Conservation (phyloP, 805 yeast genomes). For the Wickerhamomyces queroliae region DNA sequence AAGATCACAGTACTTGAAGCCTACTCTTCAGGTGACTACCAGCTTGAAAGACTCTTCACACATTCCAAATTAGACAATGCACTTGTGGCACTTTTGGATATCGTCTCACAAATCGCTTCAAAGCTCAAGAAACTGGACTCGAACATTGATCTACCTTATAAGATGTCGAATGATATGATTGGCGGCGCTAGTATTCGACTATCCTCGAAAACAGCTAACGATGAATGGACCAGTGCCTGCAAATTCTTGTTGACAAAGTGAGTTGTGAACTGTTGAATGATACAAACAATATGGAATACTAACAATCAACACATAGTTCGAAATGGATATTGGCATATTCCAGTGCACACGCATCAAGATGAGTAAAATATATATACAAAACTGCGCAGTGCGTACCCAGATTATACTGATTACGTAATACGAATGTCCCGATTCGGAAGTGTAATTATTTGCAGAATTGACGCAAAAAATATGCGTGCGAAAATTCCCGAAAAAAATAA, state of each 20-base stretch:
- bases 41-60: constrained; percentile 63
- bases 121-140: constrained; percentile 39
- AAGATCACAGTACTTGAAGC: constrained; percentile 31
- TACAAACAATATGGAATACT: neutral
- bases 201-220: constrained; percentile 54
- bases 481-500: neutral
- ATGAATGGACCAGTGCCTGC: constrained; percentile 89
- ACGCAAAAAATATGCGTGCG: too few relatives aligned
- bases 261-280: neutral
- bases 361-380: constrained; percentile 17
- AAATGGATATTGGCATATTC: constrained; percentile 84
- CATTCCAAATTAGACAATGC: constrained; percentile 77
- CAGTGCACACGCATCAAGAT: constrained; percentile 28
- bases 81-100: constrained; percentile 69
- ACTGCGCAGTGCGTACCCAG: too few relatives aligned
- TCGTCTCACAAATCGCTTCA: constrained; percentile 32
- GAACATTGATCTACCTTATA: constrained; percentile 66
- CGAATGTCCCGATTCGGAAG: neutral
- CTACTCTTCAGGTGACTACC: constrained; percentile 67
- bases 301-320: constrained; percentile 19
- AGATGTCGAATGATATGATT: constrained; percentile 62
- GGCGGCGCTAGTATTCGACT: constrained; percentile 75
- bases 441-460: neutral
- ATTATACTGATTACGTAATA: too few relatives aligned
- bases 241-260: constrained; percentile 66